Evolutionary conservation across 2,329 filamentous ascomycete genomes (phyloP).

Genomic region (Aspergillus phoenicis): DNA sequence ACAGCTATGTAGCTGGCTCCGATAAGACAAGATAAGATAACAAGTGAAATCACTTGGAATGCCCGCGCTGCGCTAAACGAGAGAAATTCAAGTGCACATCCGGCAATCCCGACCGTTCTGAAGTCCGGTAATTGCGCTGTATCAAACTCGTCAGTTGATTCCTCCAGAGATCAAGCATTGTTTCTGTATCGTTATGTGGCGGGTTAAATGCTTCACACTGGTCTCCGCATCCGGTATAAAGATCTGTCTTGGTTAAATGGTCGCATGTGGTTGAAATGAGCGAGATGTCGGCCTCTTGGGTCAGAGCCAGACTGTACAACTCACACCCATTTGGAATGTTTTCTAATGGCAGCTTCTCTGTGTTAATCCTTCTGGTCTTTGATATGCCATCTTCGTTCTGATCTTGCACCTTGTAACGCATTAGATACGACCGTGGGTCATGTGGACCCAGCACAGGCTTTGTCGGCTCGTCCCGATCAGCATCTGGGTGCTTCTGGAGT

Average conservation of each 20-base stretch:
- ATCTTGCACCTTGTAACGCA: conserved; percentile 22
- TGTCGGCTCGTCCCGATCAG: background rate
- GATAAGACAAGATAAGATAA: background rate
- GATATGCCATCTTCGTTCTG: background rate
- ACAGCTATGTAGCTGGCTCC: background rate
- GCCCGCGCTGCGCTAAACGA: background rate
- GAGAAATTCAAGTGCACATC: conserved; percentile 24
- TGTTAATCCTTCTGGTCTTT: conserved; percentile 18
- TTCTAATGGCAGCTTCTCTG: conserved; percentile 34
- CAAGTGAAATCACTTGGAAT: background rate
- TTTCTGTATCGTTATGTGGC: conserved; percentile 1
- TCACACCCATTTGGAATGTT: conserved; percentile 27
- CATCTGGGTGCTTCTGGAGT: conserved; percentile 8
- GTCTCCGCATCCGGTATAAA: conserved; percentile 23
- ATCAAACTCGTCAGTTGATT: conserved; percentile 21
- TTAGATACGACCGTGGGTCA: conserved; percentile 37
- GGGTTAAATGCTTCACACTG: conserved; percentile 17
- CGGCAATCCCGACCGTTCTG: conserved; percentile 7
- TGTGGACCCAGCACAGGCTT: conserved; percentile 20
- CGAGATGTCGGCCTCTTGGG: conserved; percentile 4
- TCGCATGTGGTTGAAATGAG: conserved; percentile 9
- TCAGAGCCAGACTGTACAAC: conserved; percentile 28
- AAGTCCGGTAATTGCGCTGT: conserved; percentile 20
- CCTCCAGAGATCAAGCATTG: conserved; percentile 22
- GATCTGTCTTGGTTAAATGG: conserved; percentile 18